Evolutionary conservation across 495 filamentous ascomycete species (phyloP), one percentile per base, ranked within the genome.

Genomic region (Penicillium cosmopolitanum): DNA sequence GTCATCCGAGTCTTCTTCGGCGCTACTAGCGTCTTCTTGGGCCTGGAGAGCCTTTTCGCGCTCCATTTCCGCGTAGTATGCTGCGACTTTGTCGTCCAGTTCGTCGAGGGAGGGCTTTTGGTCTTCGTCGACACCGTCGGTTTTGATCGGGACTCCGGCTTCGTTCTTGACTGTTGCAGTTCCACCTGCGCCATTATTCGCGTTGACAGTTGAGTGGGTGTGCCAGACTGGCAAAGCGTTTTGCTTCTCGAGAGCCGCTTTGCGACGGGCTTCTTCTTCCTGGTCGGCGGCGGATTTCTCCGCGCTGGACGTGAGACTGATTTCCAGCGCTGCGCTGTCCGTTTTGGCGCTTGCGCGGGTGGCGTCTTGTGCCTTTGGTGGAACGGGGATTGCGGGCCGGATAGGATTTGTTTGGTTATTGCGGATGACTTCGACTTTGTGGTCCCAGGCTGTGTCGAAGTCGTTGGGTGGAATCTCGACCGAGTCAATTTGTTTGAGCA

Each of bases 171-270:
- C 25, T 18, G 53, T 50, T 9, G 56, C 54, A 36, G 57, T 31
- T 23, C 63, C 74, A 28, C 62, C 64, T 6, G 65, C 4, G 28
- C 2, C 28, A 31, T 31, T 60, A 15, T 51, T 43, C 3, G 70
- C 68, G 34, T 76, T 73, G 35, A 99, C 90, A 2, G 94, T 97
- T 47, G 87, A 92, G 48, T 91, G 86, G 2, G 89, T 90, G 67
- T 96, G 93, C 92, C 96, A 97, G 11, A 87, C 80, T 0, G 95
- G 95, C 38, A 99, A 77, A 5, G 85, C 86, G 60, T 99, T 99
- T 73, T 96, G 90, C 62, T 84, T 81, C 48, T 89, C 88, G 58
- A 94, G 71, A 50, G 84, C 83, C 53, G 90, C 91, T 65, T 90
- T 92, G 54, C 87, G 82, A 47, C 83, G 83, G 36, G 83, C 81